Evolutionary conservation across 257 asterid genomes (phyloP).

Genomic region (Solanum clarkiae): DNA sequence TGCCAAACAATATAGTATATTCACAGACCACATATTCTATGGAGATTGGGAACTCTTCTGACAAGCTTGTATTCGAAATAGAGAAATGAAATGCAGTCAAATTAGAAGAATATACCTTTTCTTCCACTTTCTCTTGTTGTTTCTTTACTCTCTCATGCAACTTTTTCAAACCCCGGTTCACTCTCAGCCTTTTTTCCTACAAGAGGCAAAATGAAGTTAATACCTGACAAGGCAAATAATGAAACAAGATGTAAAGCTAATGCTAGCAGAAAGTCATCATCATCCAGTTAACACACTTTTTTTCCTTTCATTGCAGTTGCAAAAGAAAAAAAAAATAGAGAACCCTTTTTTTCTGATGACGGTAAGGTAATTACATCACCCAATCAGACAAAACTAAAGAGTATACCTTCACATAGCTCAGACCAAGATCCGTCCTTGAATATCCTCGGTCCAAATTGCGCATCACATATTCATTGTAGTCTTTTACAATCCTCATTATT

Average conservation of each 20-base stretch:
- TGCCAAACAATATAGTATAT: not conserved
- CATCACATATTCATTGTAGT: constrained; percentile 61
- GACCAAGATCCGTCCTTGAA: constrained; percentile 54
- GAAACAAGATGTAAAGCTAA: not conserved
- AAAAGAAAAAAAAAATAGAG: not conserved
- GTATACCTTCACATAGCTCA: constrained; percentile 54
- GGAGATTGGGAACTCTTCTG: not conserved
- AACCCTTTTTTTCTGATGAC: not conserved
- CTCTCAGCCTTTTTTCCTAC: constrained; percentile 53
- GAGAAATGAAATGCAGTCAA: not conserved
- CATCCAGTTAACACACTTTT: not conserved
- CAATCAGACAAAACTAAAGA: not conserved
- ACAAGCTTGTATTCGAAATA: not conserved
- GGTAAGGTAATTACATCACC: not conserved
- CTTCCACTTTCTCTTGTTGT: constrained; percentile 60
- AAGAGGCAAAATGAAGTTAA: constrained; percentile 6
- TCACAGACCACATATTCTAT: not conserved
- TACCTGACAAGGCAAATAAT: not conserved
- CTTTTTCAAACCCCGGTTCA: constrained; percentile 35
- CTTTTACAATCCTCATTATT: constrained; percentile 56
- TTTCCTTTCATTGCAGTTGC: not conserved
- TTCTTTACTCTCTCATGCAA: constrained; percentile 52
- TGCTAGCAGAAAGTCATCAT: not conserved
- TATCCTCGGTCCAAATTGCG: constrained; percentile 67
- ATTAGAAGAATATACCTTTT: constrained; percentile 26